Base-by-base conservation (phyloP, 1,284 basidiomycete genomes). In the Leucoagaricus sp. region DNA sequence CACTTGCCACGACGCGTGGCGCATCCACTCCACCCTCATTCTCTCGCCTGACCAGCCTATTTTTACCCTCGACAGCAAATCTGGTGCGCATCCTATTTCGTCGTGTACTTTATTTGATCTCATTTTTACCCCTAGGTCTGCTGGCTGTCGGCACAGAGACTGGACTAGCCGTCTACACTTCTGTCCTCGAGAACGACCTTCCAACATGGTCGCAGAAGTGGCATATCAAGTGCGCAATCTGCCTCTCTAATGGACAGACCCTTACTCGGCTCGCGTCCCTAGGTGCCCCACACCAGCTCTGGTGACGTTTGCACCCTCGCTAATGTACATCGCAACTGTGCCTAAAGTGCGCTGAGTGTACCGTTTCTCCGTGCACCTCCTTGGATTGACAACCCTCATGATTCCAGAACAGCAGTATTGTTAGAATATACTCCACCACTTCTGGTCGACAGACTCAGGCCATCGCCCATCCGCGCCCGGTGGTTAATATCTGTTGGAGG, bases 161-260 rank as follows among this genome's bases (percentile, higher is more conserved):
- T 54, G 79, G 80, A 46, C 71, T 93, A 13, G 85, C 86, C 2
- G 81, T 91, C 0, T 89, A 89, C 64, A 89, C 85, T 1, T 72
- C 92, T 41, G 83, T 87, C 57, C 76, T 90, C 41, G 87, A 92
- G 64, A 87, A 91, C 64, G 88, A 91, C 67, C 78, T 93, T 21
- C 87, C 85, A 10, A 87, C 84, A 1, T 93, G 91, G 91, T 86
- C 84, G 4, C 74, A 75, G 64, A 91, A 90, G 70, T 92, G 90
- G 91, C 78, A 74, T 19, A 72, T 76, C 50, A 65, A 74, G 90
- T 91, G 74, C 59, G 82, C 71, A 21, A 28, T 33, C 15, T 33
- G 45, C 21, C 53, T 10, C 46, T 45, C n/a, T 40, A 25, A 40
- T 53, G 38, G 45, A 26, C 49, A 21, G 3, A 9, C 2, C n/a